A percentile compares a stretch with the other conserved stretches of the same genome.
phyloP scores from a whole-genome alignment of 202 grass and related monocot genomes.

The Schoenoplectus tabernaemontani region DNA sequence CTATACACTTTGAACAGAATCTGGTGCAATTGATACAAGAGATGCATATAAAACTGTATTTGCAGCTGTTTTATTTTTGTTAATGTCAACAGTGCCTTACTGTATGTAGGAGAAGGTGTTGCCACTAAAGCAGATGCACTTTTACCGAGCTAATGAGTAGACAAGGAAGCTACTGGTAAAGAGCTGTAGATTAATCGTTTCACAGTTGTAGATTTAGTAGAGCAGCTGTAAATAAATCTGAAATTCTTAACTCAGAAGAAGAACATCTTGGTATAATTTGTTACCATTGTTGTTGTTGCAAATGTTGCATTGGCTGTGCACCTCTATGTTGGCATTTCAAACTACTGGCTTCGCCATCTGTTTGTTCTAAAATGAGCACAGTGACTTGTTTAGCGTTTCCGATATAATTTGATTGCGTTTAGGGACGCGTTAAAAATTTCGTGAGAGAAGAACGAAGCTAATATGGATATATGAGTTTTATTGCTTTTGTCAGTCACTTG shows the following conservation, averaged over 20 bases:
- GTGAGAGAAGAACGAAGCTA: neutral
- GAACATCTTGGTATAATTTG: neutral
- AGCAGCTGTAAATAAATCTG: conserved; percentile 57
- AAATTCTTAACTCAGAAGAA: neutral
- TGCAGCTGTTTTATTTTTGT: neutral
- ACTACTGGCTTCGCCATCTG: neutral
- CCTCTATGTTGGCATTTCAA: neutral
- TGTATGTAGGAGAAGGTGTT: conserved; percentile 57
- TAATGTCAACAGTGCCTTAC: neutral
- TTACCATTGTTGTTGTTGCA: neutral
- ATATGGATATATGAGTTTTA: neutral
- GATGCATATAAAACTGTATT: neutral
- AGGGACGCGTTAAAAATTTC: neutral
- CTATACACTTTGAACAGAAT: neutral
- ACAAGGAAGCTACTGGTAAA: neutral
- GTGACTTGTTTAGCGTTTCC: neutral
- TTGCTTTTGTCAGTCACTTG: neutral
- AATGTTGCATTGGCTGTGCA: neutral
- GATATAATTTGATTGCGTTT: neutral
- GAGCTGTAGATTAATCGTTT: neutral
- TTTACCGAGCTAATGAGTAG: conserved; percentile 57
- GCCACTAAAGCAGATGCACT: conserved; percentile 45
- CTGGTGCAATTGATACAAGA: neutral
- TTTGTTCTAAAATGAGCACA: neutral
- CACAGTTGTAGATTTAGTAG: conserved; percentile 40